These are phyloP conservation scores for Agrocybe pediades DNA, from an alignment of 768 basidiomycete species.

Conservation along the genomic window DNA sequence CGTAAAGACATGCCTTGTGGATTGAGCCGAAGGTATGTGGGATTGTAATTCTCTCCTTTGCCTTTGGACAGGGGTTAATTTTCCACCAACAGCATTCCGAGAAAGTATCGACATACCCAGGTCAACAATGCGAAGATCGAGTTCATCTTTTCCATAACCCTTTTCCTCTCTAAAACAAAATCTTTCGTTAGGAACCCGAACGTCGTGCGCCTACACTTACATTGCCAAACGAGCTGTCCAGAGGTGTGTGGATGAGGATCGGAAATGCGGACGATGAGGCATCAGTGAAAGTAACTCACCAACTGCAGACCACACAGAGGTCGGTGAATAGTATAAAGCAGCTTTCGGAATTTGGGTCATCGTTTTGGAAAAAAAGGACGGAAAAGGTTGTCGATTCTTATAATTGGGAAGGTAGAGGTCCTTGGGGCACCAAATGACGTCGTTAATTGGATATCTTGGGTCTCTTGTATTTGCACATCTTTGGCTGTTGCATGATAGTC, in stretches of 20 bases:
- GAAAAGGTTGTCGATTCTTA: not conserved
- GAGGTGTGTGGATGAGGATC: conserved; percentile 31
- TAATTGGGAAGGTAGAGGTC: not conserved
- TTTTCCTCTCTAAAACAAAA: conserved; percentile 60
- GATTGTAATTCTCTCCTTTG: conserved; percentile 79
- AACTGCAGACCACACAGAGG: conserved; percentile 65
- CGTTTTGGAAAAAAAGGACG: conserved; percentile 3
- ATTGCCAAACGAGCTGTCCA: conserved; percentile 56
- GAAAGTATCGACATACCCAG: conserved; percentile 41
- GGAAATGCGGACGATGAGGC: not conserved
- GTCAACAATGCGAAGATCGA: conserved; percentile 71
- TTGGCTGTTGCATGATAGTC: conserved; percentile 9
- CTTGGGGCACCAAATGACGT: conserved; percentile 20
- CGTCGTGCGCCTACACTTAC: not conserved
- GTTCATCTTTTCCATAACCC: conserved; percentile 79
- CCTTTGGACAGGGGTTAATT: conserved; percentile 34
- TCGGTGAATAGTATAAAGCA: conserved; percentile 70
- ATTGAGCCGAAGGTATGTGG: conserved; percentile 77
- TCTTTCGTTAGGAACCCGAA: not conserved
- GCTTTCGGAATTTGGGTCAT: conserved; percentile 63
- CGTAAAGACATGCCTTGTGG: conserved; percentile 54
- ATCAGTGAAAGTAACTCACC: conserved; percentile 39
- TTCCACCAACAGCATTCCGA: not conserved
- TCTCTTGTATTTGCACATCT: conserved; percentile 16
- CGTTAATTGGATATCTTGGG: conserved; percentile 1